Evolutionary conservation across 305 asterid species (phyloP), one percentile per base, ranked within the genome.

Genomic region (Fraxinus floribunda): DNA sequence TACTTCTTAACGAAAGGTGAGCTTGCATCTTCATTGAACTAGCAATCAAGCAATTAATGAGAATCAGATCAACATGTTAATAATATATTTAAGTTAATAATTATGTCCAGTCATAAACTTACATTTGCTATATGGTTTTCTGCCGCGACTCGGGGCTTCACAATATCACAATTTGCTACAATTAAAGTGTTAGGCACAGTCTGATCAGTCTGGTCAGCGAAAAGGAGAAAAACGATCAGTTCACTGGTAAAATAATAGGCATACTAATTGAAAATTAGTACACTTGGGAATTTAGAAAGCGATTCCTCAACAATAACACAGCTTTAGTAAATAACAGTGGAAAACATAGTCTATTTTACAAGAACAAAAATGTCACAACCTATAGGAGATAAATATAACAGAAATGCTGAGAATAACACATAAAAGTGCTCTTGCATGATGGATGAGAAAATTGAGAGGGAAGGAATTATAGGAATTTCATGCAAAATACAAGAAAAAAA

Each of bases 21-120:
- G 71, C 97, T 91, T 2, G 99, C 94, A 88, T 97, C 99, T 88
- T 93, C 98, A 86, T 97, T 93, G 91, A 97, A 97, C 99, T 96
- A 85, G 57, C 66, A 84, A 77, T 60, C 70, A 79, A 64, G 22
- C 16, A 24, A 85, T 35, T 75, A 66, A 80, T 81, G 22, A 44
- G 66, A 86, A 84, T 72, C 81, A 39, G 84, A 77, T 57, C 64
- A 82, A 76, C 24, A 39, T 68, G 75, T 66, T 20, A 3, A 32
- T 46, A 32, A 30, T 8, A 76, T 72, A 62, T 10, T 62, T 68
- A 83, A 62, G 36, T 44, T 75, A 3, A 16, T 30, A 29, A 32
- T 8, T 22, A 75, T 62, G 66, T 64, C 18, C 49, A 29, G 32
- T 72, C 34, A 55, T 36, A 79, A 38, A 41, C 30, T 62, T 93